phyloP scores from a whole-genome alignment of 805 yeast species.

The Peterozyma toletana region DNA sequence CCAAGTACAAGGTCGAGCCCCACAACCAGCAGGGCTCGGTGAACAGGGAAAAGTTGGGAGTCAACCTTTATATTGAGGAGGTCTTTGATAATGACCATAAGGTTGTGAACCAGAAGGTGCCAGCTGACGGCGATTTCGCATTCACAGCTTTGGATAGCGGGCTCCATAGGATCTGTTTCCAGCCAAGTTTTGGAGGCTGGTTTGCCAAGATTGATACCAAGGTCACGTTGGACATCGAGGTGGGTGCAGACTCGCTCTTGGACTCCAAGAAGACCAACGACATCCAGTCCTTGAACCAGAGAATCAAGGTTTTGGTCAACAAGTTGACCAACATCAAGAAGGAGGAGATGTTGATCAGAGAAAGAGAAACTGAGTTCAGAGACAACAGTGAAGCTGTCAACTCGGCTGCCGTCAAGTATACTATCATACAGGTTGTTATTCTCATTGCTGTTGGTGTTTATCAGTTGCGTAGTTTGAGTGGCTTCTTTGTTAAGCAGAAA shows the following conservation, averaged over 20 bases:
- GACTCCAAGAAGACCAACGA: slow-evolving; percentile 56
- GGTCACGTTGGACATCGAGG: slow-evolving; percentile 59
- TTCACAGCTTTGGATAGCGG: slow-evolving; percentile 82
- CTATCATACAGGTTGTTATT: slow-evolving; percentile 62
- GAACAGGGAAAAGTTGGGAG: slow-evolving; percentile 8
- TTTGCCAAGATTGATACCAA: slow-evolving; percentile 45
- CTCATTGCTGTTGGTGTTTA: slow-evolving; percentile 63
- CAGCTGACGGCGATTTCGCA: slow-evolving; percentile 60
- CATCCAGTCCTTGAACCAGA: slow-evolving; percentile 43
- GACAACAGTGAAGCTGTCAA: slow-evolving; percentile 74
- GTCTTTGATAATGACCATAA: slow-evolving; percentile 78
- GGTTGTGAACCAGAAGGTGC: slow-evolving; percentile 61
- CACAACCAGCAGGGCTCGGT: slow-evolving; percentile 18
- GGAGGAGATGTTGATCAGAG: slow-evolving; percentile 59
- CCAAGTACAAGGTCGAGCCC: slow-evolving; percentile 41
- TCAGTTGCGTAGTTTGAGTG: slow-evolving; percentile 72
- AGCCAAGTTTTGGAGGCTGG: slow-evolving; percentile 26
- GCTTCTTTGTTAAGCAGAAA: slow-evolving; percentile 84
- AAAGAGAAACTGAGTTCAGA: slow-evolving; percentile 70
- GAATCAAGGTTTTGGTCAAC: slow-evolving; percentile 48
- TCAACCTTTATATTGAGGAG: slow-evolving; percentile 32
- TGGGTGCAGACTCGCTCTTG: slow-evolving; percentile 57
- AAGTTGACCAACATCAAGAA: slow-evolving; percentile 51
- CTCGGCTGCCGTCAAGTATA: slow-evolving; percentile 65
- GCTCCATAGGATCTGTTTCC: slow-evolving; percentile 76